Evolutionary conservation across 2,329 filamentous ascomycete genomes (phyloP).

Genomic region (Aspergillus hortae): DNA sequence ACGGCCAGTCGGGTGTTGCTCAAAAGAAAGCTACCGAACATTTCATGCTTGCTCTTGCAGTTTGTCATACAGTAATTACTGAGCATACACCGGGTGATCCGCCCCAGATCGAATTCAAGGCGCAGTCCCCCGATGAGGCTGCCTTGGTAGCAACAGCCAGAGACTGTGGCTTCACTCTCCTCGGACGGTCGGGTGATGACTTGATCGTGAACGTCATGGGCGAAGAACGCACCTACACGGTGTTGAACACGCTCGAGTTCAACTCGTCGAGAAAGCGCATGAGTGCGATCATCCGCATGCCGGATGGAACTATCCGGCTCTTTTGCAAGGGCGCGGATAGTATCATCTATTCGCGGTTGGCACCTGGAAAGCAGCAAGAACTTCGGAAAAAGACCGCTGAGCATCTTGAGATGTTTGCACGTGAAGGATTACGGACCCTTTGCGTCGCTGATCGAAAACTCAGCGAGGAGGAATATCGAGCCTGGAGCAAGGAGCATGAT

Average conservation of each 20-base stretch:
- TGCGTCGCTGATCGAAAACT: conserved; percentile 86
- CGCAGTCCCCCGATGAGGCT: conserved; percentile 94
- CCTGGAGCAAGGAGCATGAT: conserved; percentile 85
- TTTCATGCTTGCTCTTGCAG: conserved; percentile 90
- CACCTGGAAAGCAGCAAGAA: conserved; percentile 78
- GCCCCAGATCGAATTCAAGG: conserved; percentile 90
- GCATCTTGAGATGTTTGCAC: conserved; percentile 93
- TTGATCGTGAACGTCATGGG: conserved; percentile 85
- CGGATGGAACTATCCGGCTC: conserved; percentile 79
- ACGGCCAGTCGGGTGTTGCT: conserved; percentile 69
- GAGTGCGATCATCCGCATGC: conserved; percentile 96
- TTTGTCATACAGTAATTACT: conserved; percentile 96
- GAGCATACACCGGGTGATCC: conserved; percentile 86
- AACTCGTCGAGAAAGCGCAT: conserved; percentile 96
- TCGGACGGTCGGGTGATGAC: conserved; percentile 74
- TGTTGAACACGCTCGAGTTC: conserved; percentile 95
- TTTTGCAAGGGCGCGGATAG: conserved; percentile 98
- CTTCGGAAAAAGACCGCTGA: conserved; percentile 81
- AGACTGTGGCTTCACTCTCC: conserved; percentile 90
- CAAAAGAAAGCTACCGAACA: conserved; percentile 76
- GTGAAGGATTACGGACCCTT: conserved; percentile 89
- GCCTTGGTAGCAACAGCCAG: conserved; percentile 90
- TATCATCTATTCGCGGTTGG: conserved; percentile 90
- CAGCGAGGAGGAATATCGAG: conserved; percentile 74
- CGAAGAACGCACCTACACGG: conserved; percentile 75